Percentiles rank a stretch among this genome's conserved stretches.
Conservation (phyloP, 768 basidiomycete genomes). For the Clitopilus hobsonii region DNA sequence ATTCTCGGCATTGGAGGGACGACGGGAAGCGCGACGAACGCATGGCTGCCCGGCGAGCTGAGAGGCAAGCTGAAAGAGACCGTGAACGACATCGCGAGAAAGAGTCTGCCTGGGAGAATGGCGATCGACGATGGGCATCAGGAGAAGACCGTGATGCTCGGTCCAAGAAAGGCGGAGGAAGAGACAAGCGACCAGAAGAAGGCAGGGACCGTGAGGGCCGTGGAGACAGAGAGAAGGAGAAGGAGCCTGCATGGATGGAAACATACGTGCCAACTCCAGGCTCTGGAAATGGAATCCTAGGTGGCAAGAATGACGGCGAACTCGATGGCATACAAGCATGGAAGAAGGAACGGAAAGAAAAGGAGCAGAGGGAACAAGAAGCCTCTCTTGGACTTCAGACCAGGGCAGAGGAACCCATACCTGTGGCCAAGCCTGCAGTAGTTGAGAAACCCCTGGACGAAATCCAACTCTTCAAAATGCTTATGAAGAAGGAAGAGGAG, state of each 20-base stretch:
- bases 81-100: slow-evolving; percentile 39
- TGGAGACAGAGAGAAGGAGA: slow-evolving; percentile 66
- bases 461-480: slow-evolving; percentile 76
- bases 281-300: slow-evolving; percentile 55
- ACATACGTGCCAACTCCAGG: slow-evolving; percentile 63
- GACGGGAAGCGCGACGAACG: slow-evolving; percentile 81
- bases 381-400: slow-evolving; percentile 3
- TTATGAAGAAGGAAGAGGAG: slow-evolving; percentile 77
- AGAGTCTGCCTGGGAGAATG: slow-evolving; percentile 40
- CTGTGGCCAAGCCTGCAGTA: slow-evolving; percentile 11
- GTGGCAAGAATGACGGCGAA: slow-evolving; percentile 61
- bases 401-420: slow-evolving; percentile 7
- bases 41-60: slow-evolving; percentile 55
- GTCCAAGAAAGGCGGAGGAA: slow-evolving; percentile 51
- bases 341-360: slow-evolving; percentile 82
- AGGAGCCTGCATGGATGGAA: slow-evolving; percentile 93
- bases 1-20: slow-evolving; percentile 75
- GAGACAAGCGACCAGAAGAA: slow-evolving; percentile 52
- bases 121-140: slow-evolving; percentile 53
- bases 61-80: slow-evolving; percentile 30
- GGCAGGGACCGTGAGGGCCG: slow-evolving; percentile 32
- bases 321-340: slow-evolving; percentile 83
- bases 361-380: slow-evolving; percentile 53
- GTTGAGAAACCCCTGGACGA: slow-evolving; percentile 59
- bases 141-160: slow-evolving; percentile 70